Conservation (phyloP, 208 protist species). For the Acanthamoeba divionensis region DNA sequence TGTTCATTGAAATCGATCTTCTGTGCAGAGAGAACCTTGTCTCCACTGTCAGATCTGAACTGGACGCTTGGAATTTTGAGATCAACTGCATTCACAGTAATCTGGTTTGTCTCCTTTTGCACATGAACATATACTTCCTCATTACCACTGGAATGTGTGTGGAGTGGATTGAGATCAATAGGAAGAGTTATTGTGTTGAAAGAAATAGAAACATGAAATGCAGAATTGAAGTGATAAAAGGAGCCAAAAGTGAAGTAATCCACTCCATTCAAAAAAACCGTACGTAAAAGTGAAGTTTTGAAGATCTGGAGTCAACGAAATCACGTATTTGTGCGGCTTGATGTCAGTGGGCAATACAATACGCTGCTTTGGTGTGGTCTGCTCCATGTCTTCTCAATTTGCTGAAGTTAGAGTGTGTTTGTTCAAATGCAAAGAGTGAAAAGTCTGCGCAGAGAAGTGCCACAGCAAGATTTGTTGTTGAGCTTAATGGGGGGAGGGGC, state of each 20-base stretch:
- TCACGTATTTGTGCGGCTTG: too few species aligned
- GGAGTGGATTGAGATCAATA: neutral
- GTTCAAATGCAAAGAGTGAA: too few species aligned
- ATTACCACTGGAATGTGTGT: constrained; percentile 46
- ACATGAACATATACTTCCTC: constrained; percentile 11
- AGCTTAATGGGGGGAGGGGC: too few species aligned
- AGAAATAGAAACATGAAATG: neutral
- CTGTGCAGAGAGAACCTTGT: neutral
- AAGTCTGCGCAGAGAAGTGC: too few species aligned
- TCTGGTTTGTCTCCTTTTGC: constrained; percentile 52
- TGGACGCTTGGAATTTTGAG: constrained; percentile 58
- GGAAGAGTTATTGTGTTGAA: neutral
- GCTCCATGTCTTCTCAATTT: too few species aligned
- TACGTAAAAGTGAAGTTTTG: too few species aligned
- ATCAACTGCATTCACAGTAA: constrained; percentile 66
- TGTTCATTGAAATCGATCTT: constrained; percentile 59
- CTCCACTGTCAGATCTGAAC: constrained; percentile 29
- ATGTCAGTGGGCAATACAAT: too few species aligned
- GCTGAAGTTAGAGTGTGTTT: too few species aligned
- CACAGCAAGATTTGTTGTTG: too few species aligned
- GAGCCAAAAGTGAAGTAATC: neutral
- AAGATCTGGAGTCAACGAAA: too few species aligned
- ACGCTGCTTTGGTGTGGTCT: too few species aligned
- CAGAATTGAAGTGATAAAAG: neutral
- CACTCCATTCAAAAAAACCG: constrained; percentile 39